Conservation (phyloP, 768 basidiomycete genomes). For the Trametes punicea region DNA sequence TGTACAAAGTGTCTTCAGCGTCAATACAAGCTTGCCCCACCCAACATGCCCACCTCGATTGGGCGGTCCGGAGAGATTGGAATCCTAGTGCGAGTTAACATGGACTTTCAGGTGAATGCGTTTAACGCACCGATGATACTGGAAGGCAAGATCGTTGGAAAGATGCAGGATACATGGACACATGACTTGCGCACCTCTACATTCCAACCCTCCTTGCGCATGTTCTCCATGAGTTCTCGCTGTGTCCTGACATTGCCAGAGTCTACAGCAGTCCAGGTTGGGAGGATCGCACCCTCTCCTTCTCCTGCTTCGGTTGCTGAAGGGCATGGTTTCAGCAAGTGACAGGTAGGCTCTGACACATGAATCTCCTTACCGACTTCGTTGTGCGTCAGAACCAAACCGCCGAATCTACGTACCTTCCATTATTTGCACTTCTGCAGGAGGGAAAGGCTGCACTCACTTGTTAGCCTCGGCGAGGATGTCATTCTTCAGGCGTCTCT, state of each 20-base stretch:
- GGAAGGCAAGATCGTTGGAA: slow-evolving; percentile 10
- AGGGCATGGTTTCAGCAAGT: no score
- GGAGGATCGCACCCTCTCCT: slow-evolving; percentile 79
- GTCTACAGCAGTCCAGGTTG: slow-evolving; percentile 94
- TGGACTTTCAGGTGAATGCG: no score
- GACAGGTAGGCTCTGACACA: background rate
- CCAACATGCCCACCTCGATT: slow-evolving; percentile 62
- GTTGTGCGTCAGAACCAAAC: slow-evolving; percentile 89
- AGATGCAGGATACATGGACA: slow-evolving; percentile 16
- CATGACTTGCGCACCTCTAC: slow-evolving; percentile 62
- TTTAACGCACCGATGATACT: slow-evolving; percentile 70
- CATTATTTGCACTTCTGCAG: background rate
- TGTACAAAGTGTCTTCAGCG: slow-evolving; percentile 25
- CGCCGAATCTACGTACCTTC: slow-evolving; percentile 61
- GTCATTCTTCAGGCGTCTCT: slow-evolving; percentile 82
- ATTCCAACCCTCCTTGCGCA: slow-evolving; percentile 83
- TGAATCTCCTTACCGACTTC: slow-evolving; percentile 63
- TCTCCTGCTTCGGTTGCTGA: slow-evolving; percentile 44
- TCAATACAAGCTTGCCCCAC: background rate
- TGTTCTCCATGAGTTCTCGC: slow-evolving; percentile 77
- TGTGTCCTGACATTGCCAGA: slow-evolving; percentile 79
- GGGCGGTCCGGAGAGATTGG: slow-evolving; percentile 93
- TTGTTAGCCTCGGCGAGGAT: slow-evolving; percentile 81
- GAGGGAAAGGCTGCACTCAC: slow-evolving; percentile 35
- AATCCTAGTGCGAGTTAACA: slow-evolving; percentile 47